Base-by-base conservation (phyloP, 306 rosid species). In the Erythrophleum fordii region DNA sequence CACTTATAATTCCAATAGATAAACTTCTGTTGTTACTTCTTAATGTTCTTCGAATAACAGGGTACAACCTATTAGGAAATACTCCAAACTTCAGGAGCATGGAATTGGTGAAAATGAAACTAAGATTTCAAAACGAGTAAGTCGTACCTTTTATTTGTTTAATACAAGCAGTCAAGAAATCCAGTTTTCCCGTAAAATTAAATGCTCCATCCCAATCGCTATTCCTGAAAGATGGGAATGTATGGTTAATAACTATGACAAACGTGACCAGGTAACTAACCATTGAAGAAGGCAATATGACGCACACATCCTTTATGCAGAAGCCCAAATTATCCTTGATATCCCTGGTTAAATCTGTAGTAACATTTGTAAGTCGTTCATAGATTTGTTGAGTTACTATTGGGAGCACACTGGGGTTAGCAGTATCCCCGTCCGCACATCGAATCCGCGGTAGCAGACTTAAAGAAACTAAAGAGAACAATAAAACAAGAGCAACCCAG, bases 231-330 rank as follows among this genome's bases (percentile, higher is more conserved):
- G 49, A 49, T 37, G 59, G 11, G 6, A 75, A 52, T 13, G 5
- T 18, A 42, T 23, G 11, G 42, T 76, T 4, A 77, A 28, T 23
- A 35, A 37, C 9, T 76, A 18, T 28, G 25, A 76, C 20, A 45
- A 78, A 42, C 11, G 26, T 69, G 51, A 75, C 39, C 9, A 64
- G 58, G 10, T 1, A 65, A 65, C 22, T 6, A 56, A 75, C 11
- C 4, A 56, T 48, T 35, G 16, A 25, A 52, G 26, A 17, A 45
- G 61, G 52, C 46, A 22, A 25, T 52, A 84, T 51, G 61, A 86
- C 96, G 77, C 80, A 93, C 97, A 75, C 84, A 82, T 91, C 83
- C 89, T 87, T 90, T 52, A 91, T 85, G 90, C 97, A 93, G 87
- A 88, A 91, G 23, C 79, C 80, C 82, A 91, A 77, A 20, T 78